Base-by-base conservation (phyloP, 441 rosid genomes). In the Populus hybrid region DNA sequence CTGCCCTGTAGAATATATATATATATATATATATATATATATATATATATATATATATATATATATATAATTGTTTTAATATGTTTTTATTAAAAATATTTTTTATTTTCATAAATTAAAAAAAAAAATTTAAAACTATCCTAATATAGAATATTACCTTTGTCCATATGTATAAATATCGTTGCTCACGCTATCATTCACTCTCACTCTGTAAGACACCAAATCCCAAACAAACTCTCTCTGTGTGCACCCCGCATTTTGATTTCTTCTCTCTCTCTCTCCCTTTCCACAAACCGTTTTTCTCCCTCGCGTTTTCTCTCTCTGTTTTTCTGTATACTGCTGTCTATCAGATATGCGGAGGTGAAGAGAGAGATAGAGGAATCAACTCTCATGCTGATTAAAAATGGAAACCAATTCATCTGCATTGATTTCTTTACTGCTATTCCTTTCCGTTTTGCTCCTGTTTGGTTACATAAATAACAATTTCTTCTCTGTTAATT, bases 401-500 rank as follows among this genome's bases (percentile, higher is more conserved):
- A 50, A 50, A 50, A 50, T 50, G 57, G 57, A 50, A 5, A 0
- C 57, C 57, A 50, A 14, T 14, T 50, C 57, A 50, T 50, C 57
- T 50, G 57, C 57, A 5, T 50, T 50, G 57, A 16, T 50, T 50
- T 50, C 57, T 0, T 50, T 50, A 14, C 57, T 50, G 57, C 20
- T 50, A 50, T 50, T 50, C 57, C 57, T 50, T 50, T 16, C 57
- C 57, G 57, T 50, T 50, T 50, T 50, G 57, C 18, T 50, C 18
- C 7, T 50, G 57, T 50, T 50, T 50, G 57, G 57, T 50, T 50
- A 0, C 57, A 50, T 50, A 50, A 50, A 50, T 50, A 50, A 50
- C 7, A 50, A 50, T 14, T 5, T 50, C 69, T 80, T 70, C 57
- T 75, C 84, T 11, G 3, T 77, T 65, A 34, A 10, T 4, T 34